Conservation (phyloP, 495 filamentous ascomycete genomes). For the Elaphomyces granulatus region DNA sequence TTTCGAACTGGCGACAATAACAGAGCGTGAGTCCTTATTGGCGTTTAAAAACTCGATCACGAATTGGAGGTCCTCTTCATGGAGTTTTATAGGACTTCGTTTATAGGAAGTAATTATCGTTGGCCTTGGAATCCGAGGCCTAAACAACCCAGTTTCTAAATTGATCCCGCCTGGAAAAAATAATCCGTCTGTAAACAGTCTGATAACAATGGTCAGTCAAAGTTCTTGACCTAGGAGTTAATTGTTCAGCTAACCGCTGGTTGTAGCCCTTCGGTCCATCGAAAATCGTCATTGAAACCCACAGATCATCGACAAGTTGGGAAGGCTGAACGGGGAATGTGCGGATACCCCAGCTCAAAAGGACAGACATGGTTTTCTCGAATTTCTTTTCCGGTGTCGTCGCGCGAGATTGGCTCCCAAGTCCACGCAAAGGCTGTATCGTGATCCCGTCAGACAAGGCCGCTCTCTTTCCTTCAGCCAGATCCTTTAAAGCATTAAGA, state of each 20-base stretch:
- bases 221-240: too few relatives aligned
- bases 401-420: background rate
- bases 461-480: background rate
- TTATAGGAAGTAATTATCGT: too few relatives aligned
- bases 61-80: slow-evolving; percentile 1
- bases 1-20: slow-evolving; percentile 3
- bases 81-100: slow-evolving; percentile 1
- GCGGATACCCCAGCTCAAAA: background rate
- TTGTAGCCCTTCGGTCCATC: slow-evolving; percentile 3
- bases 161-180: too few relatives aligned
- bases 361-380: background rate
- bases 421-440: background rate
- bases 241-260: too few relatives aligned
- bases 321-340: background rate
- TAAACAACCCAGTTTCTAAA: too few relatives aligned
- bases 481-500: background rate
- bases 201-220: too few relatives aligned
- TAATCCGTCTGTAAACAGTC: too few relatives aligned
- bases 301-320: too few relatives aligned
- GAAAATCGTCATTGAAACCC: slow-evolving; percentile 3
- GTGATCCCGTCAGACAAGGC: background rate
- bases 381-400: background rate
- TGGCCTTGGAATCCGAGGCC: too few relatives aligned
- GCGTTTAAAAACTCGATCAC: background rate
- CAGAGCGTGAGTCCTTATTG: background rate